Conservation (phyloP, 139 green algal species). For the Chlamydomonas schloesseri region DNA sequence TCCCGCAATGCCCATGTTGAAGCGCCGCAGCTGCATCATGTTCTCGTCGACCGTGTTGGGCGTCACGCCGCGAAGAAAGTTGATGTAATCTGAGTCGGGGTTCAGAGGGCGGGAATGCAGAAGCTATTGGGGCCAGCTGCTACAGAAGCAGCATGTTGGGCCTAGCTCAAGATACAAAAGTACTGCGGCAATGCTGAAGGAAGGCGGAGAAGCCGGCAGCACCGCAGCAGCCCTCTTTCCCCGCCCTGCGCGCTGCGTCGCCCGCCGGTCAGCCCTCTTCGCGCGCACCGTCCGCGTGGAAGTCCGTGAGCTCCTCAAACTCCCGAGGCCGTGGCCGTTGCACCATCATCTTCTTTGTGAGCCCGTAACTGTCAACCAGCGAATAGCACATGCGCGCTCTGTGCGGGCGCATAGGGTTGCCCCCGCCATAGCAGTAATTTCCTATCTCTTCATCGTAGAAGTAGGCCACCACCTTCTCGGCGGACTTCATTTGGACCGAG, state of each 20-base stretch:
- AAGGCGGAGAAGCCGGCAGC: too few relatives aligned
- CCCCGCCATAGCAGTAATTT: constrained; percentile 88
- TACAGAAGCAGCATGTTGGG: too few relatives aligned
- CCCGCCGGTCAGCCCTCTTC: too few relatives aligned
- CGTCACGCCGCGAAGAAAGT: constrained; percentile 95
- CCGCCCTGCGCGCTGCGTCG: too few relatives aligned
- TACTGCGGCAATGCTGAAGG: too few relatives aligned
- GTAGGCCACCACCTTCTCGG: constrained; percentile 78
- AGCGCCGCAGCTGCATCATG: constrained; percentile 92
- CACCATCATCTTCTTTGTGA: constrained; percentile 89
- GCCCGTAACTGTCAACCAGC: constrained; percentile 92
- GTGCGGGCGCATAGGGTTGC: constrained; percentile 96
- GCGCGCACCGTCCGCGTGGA: constrained; percentile 93
- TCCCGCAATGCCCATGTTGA: constrained; percentile 95
- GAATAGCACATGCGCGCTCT: constrained; percentile 94
- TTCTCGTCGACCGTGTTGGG: constrained; percentile 97
- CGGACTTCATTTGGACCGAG: constrained; percentile 16
- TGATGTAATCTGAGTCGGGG: constrained; percentile 91
- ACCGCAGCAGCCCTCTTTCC: too few relatives aligned
- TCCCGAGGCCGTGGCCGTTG: constrained; percentile 71
- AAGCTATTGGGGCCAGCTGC: neutral
- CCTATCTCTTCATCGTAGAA: constrained; percentile 97
- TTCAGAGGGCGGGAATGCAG: neutral
- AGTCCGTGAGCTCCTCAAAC: constrained; percentile 86
- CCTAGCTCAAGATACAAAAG: too few relatives aligned